A percentile compares a stretch with the other conserved stretches of the same genome.
Evolutionary conservation across 257 asterid genomes (phyloP).

Genomic region (Solanum pennellii): DNA sequence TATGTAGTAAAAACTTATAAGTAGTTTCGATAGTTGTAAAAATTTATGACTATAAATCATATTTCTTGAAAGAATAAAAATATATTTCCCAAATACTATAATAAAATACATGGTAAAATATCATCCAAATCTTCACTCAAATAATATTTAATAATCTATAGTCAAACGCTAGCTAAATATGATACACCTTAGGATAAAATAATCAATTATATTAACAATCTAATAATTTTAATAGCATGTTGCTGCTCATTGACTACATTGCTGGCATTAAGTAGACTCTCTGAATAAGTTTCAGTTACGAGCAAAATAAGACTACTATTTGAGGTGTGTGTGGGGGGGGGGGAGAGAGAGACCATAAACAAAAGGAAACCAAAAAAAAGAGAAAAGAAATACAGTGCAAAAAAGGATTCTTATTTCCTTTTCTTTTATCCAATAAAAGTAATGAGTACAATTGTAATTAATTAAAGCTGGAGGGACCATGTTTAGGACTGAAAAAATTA

Average conservation of each 20-base stretch:
- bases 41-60: too few species aligned
- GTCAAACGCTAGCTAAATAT: neutral
- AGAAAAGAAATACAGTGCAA: neutral
- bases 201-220: neutral
- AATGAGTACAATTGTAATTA: neutral
- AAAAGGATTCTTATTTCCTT: neutral
- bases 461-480: neutral
- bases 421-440: neutral
- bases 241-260: neutral
- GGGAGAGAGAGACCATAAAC: neutral
- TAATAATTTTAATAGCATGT: neutral
- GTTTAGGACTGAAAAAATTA: neutral
- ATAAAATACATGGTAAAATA: too few species aligned
- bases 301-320: neutral
- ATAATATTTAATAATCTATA: too few species aligned
- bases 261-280: neutral
- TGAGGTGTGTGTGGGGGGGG: neutral
- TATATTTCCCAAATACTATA: too few species aligned
- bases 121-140: neutral
- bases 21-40: too few species aligned
- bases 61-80: too few species aligned
- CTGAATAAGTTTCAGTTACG: neutral
- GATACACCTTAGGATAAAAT: neutral
- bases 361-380: neutral
- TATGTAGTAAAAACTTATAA: too few species aligned